phyloP scores from a whole-genome alignment of 257 asterid species.

The Voacanga thouarsii region DNA sequence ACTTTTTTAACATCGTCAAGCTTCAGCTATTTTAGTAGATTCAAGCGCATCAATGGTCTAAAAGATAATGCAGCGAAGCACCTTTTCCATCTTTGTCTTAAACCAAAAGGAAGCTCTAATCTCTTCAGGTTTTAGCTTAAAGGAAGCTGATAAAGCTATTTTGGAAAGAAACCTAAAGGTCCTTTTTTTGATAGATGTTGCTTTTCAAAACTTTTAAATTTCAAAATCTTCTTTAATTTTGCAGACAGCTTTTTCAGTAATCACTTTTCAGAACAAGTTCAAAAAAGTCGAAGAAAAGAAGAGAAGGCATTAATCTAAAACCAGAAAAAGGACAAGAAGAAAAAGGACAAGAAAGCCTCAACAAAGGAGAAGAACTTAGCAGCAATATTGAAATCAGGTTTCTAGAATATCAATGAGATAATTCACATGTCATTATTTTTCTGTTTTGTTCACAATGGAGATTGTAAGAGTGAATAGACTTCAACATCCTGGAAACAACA shows the following conservation, averaged over 20 bases:
- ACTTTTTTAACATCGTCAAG: neutral
- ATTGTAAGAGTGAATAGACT: neutral
- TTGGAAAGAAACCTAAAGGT: too few species aligned
- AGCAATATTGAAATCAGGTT: neutral
- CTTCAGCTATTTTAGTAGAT: neutral
- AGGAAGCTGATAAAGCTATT: neutral
- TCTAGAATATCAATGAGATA: neutral
- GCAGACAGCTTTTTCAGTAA: neutral
- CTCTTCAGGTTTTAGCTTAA: neutral
- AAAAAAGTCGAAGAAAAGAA: neutral
- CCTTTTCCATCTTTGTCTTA: neutral
- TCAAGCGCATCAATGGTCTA: neutral
- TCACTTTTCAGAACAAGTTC: neutral
- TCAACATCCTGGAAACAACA: neutral
- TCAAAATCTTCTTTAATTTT: neutral
- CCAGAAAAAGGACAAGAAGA: too few species aligned
- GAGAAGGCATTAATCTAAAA: neutral
- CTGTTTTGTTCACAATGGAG: neutral
- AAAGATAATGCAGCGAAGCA: neutral
- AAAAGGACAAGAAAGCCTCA: neutral
- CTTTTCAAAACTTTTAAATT: neutral
- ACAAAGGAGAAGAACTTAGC: neutral
- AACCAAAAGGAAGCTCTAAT: too few species aligned
- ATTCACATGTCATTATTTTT: neutral
- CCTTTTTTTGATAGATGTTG: neutral